Conservation (phyloP, 2,329 filamentous ascomycete species). For the Fusarium albosuccineum region DNA sequence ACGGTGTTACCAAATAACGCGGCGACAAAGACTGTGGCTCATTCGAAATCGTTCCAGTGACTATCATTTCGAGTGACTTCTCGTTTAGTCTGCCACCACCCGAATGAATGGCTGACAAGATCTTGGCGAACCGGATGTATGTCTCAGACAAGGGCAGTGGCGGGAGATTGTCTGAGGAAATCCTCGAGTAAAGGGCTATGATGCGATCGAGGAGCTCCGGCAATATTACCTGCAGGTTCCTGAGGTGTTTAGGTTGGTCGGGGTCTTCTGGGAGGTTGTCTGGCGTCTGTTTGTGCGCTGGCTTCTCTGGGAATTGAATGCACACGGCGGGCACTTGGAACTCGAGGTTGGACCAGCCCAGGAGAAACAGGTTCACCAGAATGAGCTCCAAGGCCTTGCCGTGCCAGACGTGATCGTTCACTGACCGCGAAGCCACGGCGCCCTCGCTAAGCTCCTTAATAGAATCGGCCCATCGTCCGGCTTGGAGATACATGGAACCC, state of each 20-base stretch:
- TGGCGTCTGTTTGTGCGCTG: conserved; percentile 51
- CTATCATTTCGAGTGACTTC: conserved; percentile 72
- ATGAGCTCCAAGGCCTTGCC: conserved; percentile 94
- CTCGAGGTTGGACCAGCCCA: conserved; percentile 86
- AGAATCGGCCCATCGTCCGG: conserved; percentile 91
- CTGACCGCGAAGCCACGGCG: conserved; percentile 79
- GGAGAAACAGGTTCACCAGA: conserved; percentile 82
- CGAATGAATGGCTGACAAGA: conserved; percentile 76
- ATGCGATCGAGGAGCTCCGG: conserved; percentile 83
- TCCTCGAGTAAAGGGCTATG: conserved; percentile 77
- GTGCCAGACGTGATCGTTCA: conserved; percentile 97
- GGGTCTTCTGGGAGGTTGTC: conserved; percentile 52
- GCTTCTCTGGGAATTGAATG: conserved; percentile 62
- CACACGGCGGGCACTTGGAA: conserved; percentile 79
- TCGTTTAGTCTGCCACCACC: conserved; percentile 73
- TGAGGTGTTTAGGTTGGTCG: conserved; percentile 65
- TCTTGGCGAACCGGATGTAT: conserved; percentile 78
- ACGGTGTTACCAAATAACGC: conserved; percentile 67
- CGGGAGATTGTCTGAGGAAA: conserved; percentile 77
- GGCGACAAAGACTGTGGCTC: conserved; percentile 65
- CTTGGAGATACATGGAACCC: conserved; percentile 87
- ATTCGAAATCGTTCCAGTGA: conserved; percentile 70
- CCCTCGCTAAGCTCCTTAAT: conserved; percentile 86
- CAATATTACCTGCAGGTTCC: conserved; percentile 69
- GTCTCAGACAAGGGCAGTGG: conserved; percentile 79